Base-by-base conservation (phyloP, 306 rosid genomes). In the barrel medic (Medicago truncatula) region DNA sequence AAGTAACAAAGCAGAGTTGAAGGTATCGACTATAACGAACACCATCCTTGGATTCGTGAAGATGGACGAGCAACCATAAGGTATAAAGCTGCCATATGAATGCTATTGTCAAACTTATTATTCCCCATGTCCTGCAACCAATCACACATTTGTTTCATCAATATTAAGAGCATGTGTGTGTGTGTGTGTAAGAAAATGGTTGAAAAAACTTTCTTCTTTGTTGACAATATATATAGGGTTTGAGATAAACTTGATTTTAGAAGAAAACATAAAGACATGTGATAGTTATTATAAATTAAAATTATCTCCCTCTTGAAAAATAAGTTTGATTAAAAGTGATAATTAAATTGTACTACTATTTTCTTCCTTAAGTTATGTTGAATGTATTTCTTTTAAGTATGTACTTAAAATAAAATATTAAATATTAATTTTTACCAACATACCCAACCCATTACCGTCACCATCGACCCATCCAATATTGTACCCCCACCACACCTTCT, bases 61-160 rank as follows among this genome's bases (percentile, higher is more conserved):
- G 85, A 23, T 86, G 87, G 11, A 89, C 82, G 0, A 89, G 86
- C 17, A 89, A 43, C 89, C 91, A 89, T 56, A 87, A 74, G 7
- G 91, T 85, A 86, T 89, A 89, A 3, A 87, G 85, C 40, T 89
- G 91, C 94, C 91, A 89, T 44, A 73, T 11, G 66, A 86, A 89
- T 0, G 80, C 94, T 6, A 87, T 1, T 15, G 79, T 83, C 84
- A 89, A 82, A 72, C 83, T 75, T 31, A 85, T 80, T 58, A 84
- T 76, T 56, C 94, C 91, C 91, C 94, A 84, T 56, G 87, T 75
- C 94, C 91, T 89, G 82, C 60, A 78, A 50, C 17, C 36, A 49
- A 23, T 52, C 53, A 66, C 17, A 39, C 6, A 6, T 23, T n/a
- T 54, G 0, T 18, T 53, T 7, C 1, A 43, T 67, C 1, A 67